Evolutionary conservation across 2,329 filamentous ascomycete genomes (phyloP).

Genomic region (Aschersonia sp.): DNA sequence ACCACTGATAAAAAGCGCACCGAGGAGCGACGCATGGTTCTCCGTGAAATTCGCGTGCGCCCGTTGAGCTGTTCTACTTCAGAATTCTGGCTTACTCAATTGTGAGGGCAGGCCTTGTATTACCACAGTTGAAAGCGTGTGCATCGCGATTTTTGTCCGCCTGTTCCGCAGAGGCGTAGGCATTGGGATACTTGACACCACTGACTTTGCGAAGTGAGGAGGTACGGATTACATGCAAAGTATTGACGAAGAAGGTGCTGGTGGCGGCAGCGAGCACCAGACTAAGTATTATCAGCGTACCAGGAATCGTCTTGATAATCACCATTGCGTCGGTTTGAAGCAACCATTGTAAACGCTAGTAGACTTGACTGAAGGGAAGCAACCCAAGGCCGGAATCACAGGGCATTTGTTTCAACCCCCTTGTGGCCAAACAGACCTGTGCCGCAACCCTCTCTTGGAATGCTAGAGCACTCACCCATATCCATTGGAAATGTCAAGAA

Average conservation of each 20-base stretch:
- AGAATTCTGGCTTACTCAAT: not conserved
- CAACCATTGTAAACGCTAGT: not conserved
- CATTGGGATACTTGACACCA: constrained; percentile 39
- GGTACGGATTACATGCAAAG: constrained; percentile 33
- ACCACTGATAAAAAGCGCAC: constrained; percentile 39
- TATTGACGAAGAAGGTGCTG: constrained; percentile 43
- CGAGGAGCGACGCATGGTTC: constrained; percentile 39
- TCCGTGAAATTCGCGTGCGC: constrained; percentile 51
- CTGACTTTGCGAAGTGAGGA: constrained; percentile 33
- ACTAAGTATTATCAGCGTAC: constrained; percentile 20
- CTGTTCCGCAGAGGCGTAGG: constrained; percentile 40
- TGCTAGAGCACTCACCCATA: constrained; percentile 29
- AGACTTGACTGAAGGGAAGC: not conserved
- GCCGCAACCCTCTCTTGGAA: not conserved
- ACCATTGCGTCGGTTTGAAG: too few species aligned
- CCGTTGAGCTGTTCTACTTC: constrained; percentile 32
- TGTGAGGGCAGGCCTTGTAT: not conserved
- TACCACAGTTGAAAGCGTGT: constrained; percentile 48
- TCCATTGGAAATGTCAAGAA: constrained; percentile 29
- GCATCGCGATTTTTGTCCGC: constrained; percentile 39
- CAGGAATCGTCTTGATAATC: not conserved
- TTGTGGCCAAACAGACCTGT: not conserved
- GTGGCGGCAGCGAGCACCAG: constrained; percentile 45
- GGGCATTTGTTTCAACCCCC: not conserved
- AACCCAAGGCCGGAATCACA: not conserved